Conservation (phyloP, 2,329 filamentous ascomycete species). For the Tolypocladium amazonense region DNA sequence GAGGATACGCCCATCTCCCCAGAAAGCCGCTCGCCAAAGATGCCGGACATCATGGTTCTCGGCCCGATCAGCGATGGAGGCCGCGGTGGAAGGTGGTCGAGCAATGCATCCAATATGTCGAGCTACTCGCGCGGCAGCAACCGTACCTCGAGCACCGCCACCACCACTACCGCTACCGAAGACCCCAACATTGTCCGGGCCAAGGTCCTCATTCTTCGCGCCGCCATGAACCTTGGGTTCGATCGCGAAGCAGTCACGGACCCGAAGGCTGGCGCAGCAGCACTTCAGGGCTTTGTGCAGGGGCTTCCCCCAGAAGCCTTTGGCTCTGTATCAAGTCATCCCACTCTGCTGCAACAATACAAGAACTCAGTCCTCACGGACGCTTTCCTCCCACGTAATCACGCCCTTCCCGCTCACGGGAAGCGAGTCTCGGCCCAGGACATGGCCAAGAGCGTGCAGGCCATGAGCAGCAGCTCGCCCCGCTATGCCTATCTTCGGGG, state of each 20-base stretch:
- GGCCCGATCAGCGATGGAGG: slow-evolving; percentile 53
- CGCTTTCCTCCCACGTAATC: slow-evolving; percentile 36
- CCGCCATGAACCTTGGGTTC: slow-evolving; percentile 77
- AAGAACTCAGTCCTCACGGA: slow-evolving; percentile 70
- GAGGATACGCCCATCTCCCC: slow-evolving; percentile 81
- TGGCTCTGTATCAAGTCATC: slow-evolving; percentile 60
- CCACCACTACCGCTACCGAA: slow-evolving; percentile 56
- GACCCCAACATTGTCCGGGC: slow-evolving; percentile 69
- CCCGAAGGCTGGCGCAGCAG: slow-evolving; percentile 34
- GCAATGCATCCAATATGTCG: slow-evolving; percentile 67
- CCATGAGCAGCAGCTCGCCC: slow-evolving; percentile 55
- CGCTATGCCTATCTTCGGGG: slow-evolving; percentile 75
- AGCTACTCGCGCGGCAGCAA: slow-evolving; percentile 64
- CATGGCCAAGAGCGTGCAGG: slow-evolving; percentile 66
- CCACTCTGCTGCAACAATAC: slow-evolving; percentile 64
- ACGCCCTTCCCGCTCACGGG: slow-evolving; percentile 36
- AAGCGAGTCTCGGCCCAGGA: slow-evolving; percentile 60
- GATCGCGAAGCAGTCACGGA: slow-evolving; percentile 43
- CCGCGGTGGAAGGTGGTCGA: slow-evolving; percentile 69
- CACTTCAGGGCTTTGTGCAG: slow-evolving; percentile 67
- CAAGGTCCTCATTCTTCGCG: slow-evolving; percentile 71
- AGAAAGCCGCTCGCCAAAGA: slow-evolving; percentile 61
- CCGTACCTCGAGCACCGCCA: slow-evolving; percentile 60
- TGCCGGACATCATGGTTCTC: slow-evolving; percentile 82
- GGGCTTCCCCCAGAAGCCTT: slow-evolving; percentile 68